These are phyloP conservation scores for Chaetomium sp. DNA, from an alignment of 2,329 filamentous ascomycete species.

Conservation along the genomic window DNA sequence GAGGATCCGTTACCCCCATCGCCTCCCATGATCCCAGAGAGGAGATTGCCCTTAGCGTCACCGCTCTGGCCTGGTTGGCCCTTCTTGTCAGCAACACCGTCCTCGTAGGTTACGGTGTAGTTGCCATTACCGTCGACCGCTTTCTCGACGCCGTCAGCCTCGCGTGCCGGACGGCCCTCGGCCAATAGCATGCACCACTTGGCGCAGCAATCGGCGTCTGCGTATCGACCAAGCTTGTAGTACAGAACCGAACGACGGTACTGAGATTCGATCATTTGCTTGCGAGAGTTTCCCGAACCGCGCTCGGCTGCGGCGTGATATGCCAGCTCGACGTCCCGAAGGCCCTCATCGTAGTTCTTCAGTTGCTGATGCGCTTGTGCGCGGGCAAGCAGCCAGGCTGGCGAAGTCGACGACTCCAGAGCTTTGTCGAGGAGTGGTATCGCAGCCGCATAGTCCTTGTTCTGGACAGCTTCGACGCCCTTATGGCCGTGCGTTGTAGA, in stretches of 20 bases:
- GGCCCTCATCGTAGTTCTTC: slow-evolving; percentile 62
- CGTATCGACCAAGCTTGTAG: slow-evolving; percentile 69
- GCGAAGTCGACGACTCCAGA: slow-evolving; percentile 66
- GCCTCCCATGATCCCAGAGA: slow-evolving; percentile 6
- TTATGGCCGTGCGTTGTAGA: slow-evolving; percentile 54
- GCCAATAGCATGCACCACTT: slow-evolving; percentile 54
- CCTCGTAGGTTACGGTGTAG: slow-evolving; percentile 47
- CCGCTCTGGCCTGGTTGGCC: slow-evolving; percentile 29
- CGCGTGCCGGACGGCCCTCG: slow-evolving; percentile 43
- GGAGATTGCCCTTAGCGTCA: neutral
- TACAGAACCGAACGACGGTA: slow-evolving; percentile 76
- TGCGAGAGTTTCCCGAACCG: slow-evolving; percentile 59
- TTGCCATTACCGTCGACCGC: slow-evolving; percentile 50
- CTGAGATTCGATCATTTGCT: slow-evolving; percentile 78
- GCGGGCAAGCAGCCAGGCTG: slow-evolving; percentile 79
- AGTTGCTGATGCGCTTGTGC: slow-evolving; percentile 75
- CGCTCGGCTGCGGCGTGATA: slow-evolving; percentile 65
- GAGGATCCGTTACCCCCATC: neutral
- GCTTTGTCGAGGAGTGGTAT: slow-evolving; percentile 69
- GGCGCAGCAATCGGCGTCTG: slow-evolving; percentile 74
- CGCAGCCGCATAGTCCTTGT: slow-evolving; percentile 66
- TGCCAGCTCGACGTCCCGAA: slow-evolving; percentile 70
- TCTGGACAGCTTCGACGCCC: slow-evolving; percentile 67
- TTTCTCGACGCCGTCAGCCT: slow-evolving; percentile 43
- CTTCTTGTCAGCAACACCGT: slow-evolving; percentile 37